phyloP scores from a whole-genome alignment of 2,329 filamentous ascomycete species.

The Zymoseptoria passerinii region DNA sequence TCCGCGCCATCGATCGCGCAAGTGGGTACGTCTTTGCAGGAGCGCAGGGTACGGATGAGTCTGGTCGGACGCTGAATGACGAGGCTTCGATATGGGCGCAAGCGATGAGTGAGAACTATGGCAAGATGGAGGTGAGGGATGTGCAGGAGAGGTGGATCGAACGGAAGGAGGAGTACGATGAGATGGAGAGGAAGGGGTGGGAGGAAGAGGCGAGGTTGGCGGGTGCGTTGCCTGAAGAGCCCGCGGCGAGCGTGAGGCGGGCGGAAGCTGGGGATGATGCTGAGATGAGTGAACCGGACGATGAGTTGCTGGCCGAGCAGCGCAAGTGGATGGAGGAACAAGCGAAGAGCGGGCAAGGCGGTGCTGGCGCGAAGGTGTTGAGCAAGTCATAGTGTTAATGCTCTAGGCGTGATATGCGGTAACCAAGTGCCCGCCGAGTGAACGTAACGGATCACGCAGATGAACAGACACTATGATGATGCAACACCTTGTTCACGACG shows the following conservation, averaged over 20 bases:
- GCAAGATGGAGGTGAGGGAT: slow-evolving; percentile 72
- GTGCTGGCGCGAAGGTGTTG: slow-evolving; percentile 14
- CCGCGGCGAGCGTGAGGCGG: slow-evolving; percentile 18
- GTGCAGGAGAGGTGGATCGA: slow-evolving; percentile 96
- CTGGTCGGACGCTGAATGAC: slow-evolving; percentile 24
- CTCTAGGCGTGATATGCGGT: background rate
- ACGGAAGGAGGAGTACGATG: slow-evolving; percentile 78
- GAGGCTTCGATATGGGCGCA: slow-evolving; percentile 78
- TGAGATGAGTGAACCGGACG: slow-evolving; percentile 17
- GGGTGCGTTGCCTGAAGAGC: slow-evolving; percentile 22
- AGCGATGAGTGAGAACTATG: slow-evolving; percentile 65
- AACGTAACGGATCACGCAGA: too few species aligned
- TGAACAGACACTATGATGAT: too few species aligned
- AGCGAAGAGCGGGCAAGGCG: slow-evolving; percentile 7
- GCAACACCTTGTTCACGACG: too few species aligned
- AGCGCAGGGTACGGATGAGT: slow-evolving; percentile 82
- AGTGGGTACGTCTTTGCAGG: slow-evolving; percentile 88
- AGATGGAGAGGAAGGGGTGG: slow-evolving; percentile 63
- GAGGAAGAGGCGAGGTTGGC: slow-evolving; percentile 58
- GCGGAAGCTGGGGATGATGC: slow-evolving; percentile 16
- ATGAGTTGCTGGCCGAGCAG: slow-evolving; percentile 25
- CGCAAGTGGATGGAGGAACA: slow-evolving; percentile 22
- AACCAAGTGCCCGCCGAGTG: too few species aligned
- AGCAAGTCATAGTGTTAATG: slow-evolving; percentile 9
- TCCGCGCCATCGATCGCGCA: slow-evolving; percentile 83